These are phyloP conservation scores for Elaeis guineensis DNA, from an alignment of 176 grass and related monocot genomes.

Conservation along the genomic window DNA sequence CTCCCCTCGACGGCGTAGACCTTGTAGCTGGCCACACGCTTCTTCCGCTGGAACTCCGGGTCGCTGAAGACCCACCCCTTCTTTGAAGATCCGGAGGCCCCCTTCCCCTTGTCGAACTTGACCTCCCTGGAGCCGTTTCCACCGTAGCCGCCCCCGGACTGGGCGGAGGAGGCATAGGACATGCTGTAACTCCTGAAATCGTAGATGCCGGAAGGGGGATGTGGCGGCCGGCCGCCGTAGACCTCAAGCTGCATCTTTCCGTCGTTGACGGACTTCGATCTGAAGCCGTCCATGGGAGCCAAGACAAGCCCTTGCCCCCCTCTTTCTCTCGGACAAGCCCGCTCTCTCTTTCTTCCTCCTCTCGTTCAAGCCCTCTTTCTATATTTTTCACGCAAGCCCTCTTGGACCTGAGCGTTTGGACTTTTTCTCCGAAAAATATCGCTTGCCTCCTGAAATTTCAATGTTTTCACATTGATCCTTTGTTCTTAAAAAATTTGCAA, in stretches of 20 bases:
- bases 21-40: conserved; percentile 78
- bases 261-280: conserved; percentile 58
- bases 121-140: background rate
- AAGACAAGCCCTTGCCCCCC: conserved; percentile 32
- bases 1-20: conserved; percentile 60
- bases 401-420: no score
- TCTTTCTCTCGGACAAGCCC: conserved; percentile 17
- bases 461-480: no score
- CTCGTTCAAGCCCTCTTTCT: no score
- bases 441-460: no score
- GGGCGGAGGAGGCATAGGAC: conserved; percentile 30
- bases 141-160: conserved; percentile 16
- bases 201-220: background rate
- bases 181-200: conserved; percentile 17
- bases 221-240: conserved; percentile 32
- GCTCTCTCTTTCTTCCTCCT: no score
- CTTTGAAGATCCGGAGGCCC: conserved; percentile 23
- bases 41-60: conserved; percentile 77
- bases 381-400: no score
- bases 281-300: conserved; percentile 32
- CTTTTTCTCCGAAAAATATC: no score
- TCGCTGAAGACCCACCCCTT: conserved; percentile 42
- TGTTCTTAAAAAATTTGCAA: no score
- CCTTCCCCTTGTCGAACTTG: conserved; percentile 1
- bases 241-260: conserved; percentile 55